These are phyloP conservation scores for Plantago major DNA, from an alignment of 257 asterid species.

Conservation along the genomic window DNA sequence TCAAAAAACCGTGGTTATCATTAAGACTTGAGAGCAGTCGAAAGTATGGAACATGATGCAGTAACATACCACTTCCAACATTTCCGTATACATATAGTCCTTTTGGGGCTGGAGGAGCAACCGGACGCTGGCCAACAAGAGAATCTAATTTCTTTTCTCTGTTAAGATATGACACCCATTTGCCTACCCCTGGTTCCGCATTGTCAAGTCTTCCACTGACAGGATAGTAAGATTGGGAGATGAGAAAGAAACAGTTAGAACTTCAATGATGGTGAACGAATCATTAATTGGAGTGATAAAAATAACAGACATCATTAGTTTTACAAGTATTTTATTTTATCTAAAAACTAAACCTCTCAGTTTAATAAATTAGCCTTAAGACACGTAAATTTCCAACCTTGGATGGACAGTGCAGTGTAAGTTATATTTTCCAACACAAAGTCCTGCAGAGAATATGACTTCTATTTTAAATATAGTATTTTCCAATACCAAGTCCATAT, in stretches of 20 bases:
- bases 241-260: constrained; percentile 12
- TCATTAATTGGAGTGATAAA: too few species aligned
- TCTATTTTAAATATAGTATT: too few species aligned
- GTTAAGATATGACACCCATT: constrained; percentile 97
- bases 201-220: constrained; percentile 39
- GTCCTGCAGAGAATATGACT: too few species aligned
- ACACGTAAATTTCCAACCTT: too few species aligned
- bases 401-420: too few species aligned
- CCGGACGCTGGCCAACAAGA: constrained; percentile 69
- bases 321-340: too few species aligned
- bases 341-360: too few species aligned
- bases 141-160: constrained; percentile 83
- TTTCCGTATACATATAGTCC: constrained; percentile 90
- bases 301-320: too few species aligned
- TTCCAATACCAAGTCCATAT: too few species aligned
- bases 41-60: constrained; percentile 24
- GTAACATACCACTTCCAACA: constrained; percentile 93
- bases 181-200: constrained; percentile 88
- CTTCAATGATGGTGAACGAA: background rate
- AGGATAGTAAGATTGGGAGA: constrained; percentile 17
- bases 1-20: background rate
- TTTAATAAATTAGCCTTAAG: too few species aligned
- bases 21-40: background rate
- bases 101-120: constrained; percentile 89
- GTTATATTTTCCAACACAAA: too few species aligned